Base-by-base conservation (phyloP, 306 rosid species). In the Cicer cuneatum region DNA sequence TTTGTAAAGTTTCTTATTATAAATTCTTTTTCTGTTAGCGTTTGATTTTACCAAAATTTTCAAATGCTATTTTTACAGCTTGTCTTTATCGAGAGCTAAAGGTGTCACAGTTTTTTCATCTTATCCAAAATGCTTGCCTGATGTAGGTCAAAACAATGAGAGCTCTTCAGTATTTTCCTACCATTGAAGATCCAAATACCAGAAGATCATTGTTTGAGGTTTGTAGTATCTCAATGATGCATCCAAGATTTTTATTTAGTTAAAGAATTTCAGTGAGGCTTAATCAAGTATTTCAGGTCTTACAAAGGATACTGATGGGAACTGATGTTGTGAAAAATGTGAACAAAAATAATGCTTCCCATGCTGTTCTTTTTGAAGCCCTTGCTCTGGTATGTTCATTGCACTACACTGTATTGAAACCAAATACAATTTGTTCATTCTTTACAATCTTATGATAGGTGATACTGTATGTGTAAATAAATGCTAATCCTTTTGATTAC, bases 281-380 rank as follows among this genome's bases (percentile, higher is more conserved):
- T 74, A 78, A 69, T 70, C 54, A 8, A 63, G 62, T 49, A 51
- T 85, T 87, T 85, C 99, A 92, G 98, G 99, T 95, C 80, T 85
- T 95, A 76, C 99, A 95, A 87, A 85, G 98, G 86, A 89, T 95
- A 85, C 72, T 95, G 86, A 95, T 95, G 99, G 99, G 99, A 56
- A 95, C 98, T 7, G 99, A 95, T 89, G 99, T 95, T 83, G 99
- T 95, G 76, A 95, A 95, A 83, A 95, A 95, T 85, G 99, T 95
- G 60, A 95, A 95, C 86, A 95, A 95, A 86, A 95, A 95, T 78
- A 95, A 95, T 77, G 99, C 99, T 53, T 95, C 99, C 8, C 98
- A 95, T 77, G 99, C 99, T 68, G 99, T 95, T 87, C 98, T 95
- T 72, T 95, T 95, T 82, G 99, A 95, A 90, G 99, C 99, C 69